phyloP scores from a whole-genome alignment of 345 rosid species.

The Brassica carinata region DNA sequence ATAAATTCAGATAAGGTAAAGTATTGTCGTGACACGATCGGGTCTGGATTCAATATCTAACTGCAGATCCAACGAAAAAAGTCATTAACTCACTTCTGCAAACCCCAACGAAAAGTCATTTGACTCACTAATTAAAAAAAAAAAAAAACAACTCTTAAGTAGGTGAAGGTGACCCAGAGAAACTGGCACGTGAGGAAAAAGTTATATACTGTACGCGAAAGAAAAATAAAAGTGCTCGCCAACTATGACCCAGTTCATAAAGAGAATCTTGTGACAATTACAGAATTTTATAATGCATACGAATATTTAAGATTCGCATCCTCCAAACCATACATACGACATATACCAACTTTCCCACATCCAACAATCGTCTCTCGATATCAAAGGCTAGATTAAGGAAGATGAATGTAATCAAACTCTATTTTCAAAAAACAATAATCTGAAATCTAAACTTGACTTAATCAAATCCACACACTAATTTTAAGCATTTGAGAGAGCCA shows the following conservation, averaged over 20 bases:
- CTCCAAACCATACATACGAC: not conserved
- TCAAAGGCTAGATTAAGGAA: not conserved
- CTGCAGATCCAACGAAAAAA: constrained; percentile 1
- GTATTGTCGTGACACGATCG: too few species aligned
- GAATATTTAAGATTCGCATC: constrained; percentile 9
- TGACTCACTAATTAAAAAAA: not conserved
- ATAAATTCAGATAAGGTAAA: too few species aligned
- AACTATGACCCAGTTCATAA: constrained; percentile 28
- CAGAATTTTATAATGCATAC: not conserved
- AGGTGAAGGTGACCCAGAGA: constrained; percentile 21
- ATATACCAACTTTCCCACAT: not conserved
- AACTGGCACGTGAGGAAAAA: constrained; percentile 32
- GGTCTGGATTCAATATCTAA: too few species aligned
- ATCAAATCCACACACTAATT: not conserved
- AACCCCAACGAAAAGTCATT: not conserved
- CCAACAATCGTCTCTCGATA: not conserved
- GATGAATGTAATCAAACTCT: not conserved
- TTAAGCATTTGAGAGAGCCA: not conserved
- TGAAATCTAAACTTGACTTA: not conserved
- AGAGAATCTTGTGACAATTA: constrained; percentile 22
- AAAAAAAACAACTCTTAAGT: not conserved
- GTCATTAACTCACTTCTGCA: not conserved
- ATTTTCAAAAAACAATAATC: not conserved
- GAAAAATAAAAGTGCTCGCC: constrained; percentile 24
- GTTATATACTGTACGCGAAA: not conserved